Evolutionary conservation across 805 yeast species (phyloP), one percentile per base, ranked within the genome.

Genomic region (Candida saitoana): DNA sequence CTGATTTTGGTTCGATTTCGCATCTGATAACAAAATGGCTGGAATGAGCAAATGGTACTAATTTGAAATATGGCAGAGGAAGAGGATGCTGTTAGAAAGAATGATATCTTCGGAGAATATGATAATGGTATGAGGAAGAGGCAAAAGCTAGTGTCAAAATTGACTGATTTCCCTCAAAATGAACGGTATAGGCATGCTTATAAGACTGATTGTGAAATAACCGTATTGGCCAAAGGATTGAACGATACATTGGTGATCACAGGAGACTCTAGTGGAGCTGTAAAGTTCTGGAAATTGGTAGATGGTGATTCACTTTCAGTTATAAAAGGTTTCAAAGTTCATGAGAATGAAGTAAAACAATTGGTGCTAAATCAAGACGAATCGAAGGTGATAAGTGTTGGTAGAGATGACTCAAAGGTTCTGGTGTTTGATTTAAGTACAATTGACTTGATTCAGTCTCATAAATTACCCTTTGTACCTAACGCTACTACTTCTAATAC

Each of bases 381-480:
- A 7, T 25, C 44, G 25, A 41, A 36, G n/a, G 33, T 56, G 35
- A 55, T 45, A 4, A 50, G 53, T 15, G 34, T 53, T 7, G 61
- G 55, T 14, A 36, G 43, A n/a, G 42, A 42, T 18, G 60, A 54
- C 19, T n/a, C 24, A 2, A 24, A n/a, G 16, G 18, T 55, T 30
- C 50, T 53, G 40, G 30, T 56, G 3, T 57, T 54, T 36, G 61
- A 56, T 35, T 34, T 55, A 29, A 34, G 27, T 15, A 39, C 57
- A 0, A 37, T 56, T 9, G 62, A 57, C 27, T 55, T 57, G 61
- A 46, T 53, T 3, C 59, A 43, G 34, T 49, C 47, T 14, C 22
- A 49, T 12, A 41, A 45, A 14, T 40, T 53, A n/a, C 42, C 40
- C 8, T 52, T 55, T 38, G 29, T 34, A 4, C 55, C 56, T 4